Conservation (phyloP, 1,284 basidiomycete species). For the Moesziomyces sp. region DNA sequence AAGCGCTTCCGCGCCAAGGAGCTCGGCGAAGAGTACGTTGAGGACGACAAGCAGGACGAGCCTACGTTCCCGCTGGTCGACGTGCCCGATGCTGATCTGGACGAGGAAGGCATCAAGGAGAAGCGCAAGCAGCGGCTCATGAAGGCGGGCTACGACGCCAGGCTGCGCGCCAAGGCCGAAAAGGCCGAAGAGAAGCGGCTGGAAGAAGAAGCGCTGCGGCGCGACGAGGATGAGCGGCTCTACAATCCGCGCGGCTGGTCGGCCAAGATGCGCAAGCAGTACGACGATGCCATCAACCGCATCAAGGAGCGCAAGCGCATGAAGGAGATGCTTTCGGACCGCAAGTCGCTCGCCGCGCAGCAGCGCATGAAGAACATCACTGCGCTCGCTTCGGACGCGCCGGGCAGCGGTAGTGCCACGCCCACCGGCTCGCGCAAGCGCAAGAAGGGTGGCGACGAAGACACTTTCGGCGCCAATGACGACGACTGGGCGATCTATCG, state of each 20-base stretch:
- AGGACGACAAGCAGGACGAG: constrained; percentile 75
- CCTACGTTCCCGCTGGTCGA: constrained; percentile 88
- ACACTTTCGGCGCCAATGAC: constrained; percentile 93
- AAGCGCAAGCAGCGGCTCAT: constrained; percentile 91
- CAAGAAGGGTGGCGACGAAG: constrained; percentile 73
- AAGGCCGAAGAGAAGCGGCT: constrained; percentile 79
- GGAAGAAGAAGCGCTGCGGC: constrained; percentile 74
- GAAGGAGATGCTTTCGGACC: constrained; percentile 84
- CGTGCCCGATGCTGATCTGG: constrained; percentile 89
- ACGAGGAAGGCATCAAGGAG: constrained; percentile 92
- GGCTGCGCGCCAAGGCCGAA: constrained; percentile 84
- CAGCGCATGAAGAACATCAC: constrained; percentile 98
- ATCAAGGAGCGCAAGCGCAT: constrained; percentile 86
- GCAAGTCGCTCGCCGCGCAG: constrained; percentile 95
- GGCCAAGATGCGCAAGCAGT: constrained; percentile 50
- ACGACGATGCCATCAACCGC: constrained; percentile 76
- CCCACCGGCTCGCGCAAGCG: constrained; percentile 39
- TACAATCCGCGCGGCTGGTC: constrained; percentile 62
- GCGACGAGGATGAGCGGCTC: constrained; percentile 81
- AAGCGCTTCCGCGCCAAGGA: constrained; percentile 81
- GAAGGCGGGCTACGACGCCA: constrained; percentile 94
- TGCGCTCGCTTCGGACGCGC: constrained; percentile 78
- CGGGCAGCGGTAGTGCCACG: constrained; percentile 32
- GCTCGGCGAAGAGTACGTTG: constrained; percentile 69
- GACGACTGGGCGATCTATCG: constrained; percentile 98